Base-by-base conservation (phyloP, 2,329 filamentous ascomycete genomes). In the Clathrospora elynae region DNA sequence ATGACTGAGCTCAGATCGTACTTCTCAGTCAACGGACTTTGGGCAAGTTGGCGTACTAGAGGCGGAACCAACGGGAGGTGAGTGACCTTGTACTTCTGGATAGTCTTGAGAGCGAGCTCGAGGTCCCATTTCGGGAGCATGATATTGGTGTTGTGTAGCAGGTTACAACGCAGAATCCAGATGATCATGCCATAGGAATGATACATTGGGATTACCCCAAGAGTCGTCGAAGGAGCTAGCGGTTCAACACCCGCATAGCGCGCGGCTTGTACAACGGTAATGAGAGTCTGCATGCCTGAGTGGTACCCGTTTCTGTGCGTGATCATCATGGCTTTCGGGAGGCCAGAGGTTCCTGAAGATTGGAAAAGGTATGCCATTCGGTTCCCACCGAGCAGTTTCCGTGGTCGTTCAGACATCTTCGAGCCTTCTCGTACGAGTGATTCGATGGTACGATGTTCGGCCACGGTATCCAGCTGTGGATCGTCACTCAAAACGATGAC, bases 321-420 rank as follows among this genome's bases (percentile, higher is more conserved):
- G 6, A 66, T 67, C 51, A 66, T 65, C 62, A 66, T 65, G 6
- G 62, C 63, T 30, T 68, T 68, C 2, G 65, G 64, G 0, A 67
- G 51, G 0, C 65, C 63, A 1, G 58, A 64, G 0, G 64, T 67
- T 0, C 64, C 65, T 4, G 53, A 59, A 0, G 53, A 61, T 17
- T 65, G 63, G 44, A 65, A 66, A 4, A 66, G 47, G 37, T 63
- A 66, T 3, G 59, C 60, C 43, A 66, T 40, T 25, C 51, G 51
- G 13, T 60, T 45, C 0, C 63, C 63, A 2, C 62, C 63, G 0
- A 49, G 46, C 5, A 61, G 24, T 29, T 59, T 59, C 17, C 56
- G 42, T 5, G 41, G 49, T 6, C 23, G 29, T 26, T 66, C 64
- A 1, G 49, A 33, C 0, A 65, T 24, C 10, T 33, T 43, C 12